A percentile compares a stretch with the other conserved stretches of the same genome.
phyloP scores from a whole-genome alignment of 2,329 filamentous ascomycete genomes.

The Penicillium italicum region DNA sequence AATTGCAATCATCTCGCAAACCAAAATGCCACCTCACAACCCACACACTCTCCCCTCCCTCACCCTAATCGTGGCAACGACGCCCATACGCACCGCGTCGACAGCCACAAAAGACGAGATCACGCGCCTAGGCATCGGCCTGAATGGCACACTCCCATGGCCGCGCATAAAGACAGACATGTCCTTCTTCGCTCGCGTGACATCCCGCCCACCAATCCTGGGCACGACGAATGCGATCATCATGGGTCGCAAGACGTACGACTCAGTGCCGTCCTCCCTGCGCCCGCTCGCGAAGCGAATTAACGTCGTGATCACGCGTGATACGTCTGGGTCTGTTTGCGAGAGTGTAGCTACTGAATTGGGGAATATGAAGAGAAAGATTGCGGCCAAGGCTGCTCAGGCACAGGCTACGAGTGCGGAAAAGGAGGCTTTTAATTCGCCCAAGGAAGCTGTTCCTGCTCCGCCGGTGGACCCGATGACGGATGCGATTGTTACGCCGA shows the following conservation, averaged over 20 bases:
- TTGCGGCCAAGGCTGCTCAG: slow-evolving; percentile 18
- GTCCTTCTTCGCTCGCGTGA: slow-evolving; percentile 90
- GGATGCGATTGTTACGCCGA: slow-evolving; percentile 52
- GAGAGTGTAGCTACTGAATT: slow-evolving; percentile 37
- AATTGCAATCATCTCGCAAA: neutral
- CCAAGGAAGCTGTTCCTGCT: neutral
- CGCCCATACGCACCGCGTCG: slow-evolving; percentile 50
- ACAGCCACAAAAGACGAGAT: slow-evolving; percentile 62
- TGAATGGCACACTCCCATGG: slow-evolving; percentile 78
- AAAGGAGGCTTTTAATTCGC: neutral
- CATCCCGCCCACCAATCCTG: slow-evolving; percentile 54
- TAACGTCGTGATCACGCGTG: slow-evolving; percentile 74
- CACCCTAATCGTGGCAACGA: slow-evolving; percentile 92
- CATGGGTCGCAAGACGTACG: slow-evolving; percentile 98
- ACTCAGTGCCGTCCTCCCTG: slow-evolving; percentile 75
- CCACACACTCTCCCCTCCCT: slow-evolving; percentile 50
- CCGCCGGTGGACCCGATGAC: slow-evolving; percentile 21
- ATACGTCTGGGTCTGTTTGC: slow-evolving; percentile 29
- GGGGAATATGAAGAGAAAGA: slow-evolving; percentile 26
- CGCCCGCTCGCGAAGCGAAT: slow-evolving; percentile 74
- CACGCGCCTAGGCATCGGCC: slow-evolving; percentile 80
- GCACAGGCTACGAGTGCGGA: neutral
- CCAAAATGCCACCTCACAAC: slow-evolving; percentile 25
- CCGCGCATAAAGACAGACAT: slow-evolving; percentile 84
- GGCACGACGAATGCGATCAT: slow-evolving; percentile 67